Evolutionary conservation across 805 yeast genomes (phyloP), one percentile per base, ranked within the genome.

Genomic region (Jamesozyma gamospora): DNA sequence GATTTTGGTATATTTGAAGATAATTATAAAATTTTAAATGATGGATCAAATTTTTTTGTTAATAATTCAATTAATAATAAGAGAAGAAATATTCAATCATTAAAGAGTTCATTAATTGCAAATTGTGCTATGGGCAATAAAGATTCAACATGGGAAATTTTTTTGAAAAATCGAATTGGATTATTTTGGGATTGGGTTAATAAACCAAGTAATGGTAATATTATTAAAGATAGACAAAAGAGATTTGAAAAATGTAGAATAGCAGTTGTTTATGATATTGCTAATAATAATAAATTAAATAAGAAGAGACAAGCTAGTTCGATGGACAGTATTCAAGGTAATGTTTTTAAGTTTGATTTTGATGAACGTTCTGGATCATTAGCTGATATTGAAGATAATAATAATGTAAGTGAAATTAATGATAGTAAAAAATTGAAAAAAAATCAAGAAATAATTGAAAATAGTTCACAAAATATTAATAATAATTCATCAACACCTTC

Each of bases 111-210:
- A 6, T 39, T 58, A n/a, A 46, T 51, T 8, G 62, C 62, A 6
- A 54, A 55, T 39, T 38, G 46, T 3, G 63, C 58, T 11, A 47
- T 53, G 36, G 63, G 63, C 5, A 39, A 43, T 29, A 47, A 51
- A 21, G 62, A 58, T 29, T 47, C 49, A 12, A 39, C 45, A 17
- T 58, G 63, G 63, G 60, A 56, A 36, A 51, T 49, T 12, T 57
- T 57, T 32, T 34, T 58, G 4, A 49, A 43, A 30, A 36, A 42
- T 25, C 42, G 56, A 28, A 51, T 58, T 10, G 62, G 58, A 3
- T 10, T 58, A 13, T 53, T 52, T 35, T 51, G 60, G 55, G 52
- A 52, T 26, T 58, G 62, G 62, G 41, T 42, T n/a, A 12, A 40
- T 10, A 35, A 28, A 6, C 26, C 31, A 28, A 25, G 9, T 31